Evolutionary conservation across 2,329 filamentous ascomycete species (phyloP), one percentile per base, ranked within the genome.

Genomic region (Cladophialophora carrionii): DNA sequence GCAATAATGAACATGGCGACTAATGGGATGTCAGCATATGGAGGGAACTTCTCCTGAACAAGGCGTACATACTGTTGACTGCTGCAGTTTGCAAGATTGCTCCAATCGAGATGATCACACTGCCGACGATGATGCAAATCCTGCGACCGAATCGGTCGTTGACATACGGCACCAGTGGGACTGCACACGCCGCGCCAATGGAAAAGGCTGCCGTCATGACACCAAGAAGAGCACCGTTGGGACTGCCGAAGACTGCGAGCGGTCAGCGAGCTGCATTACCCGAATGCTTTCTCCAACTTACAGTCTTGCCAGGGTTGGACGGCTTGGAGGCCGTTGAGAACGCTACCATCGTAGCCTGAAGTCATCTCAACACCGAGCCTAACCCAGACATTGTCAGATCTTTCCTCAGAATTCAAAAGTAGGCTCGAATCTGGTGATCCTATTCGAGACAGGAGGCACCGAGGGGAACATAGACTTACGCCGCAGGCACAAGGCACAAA

Each of bases 291-390:
- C 63, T n/a, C 56, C 62, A 78, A 78, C 84, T 7, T 83, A 69
- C 75, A 69, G 4, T 66, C 61, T 52, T 64, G 24, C 67, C 67
- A 69, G 7, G 61, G 61, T 20, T 65, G 58, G 8, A 67, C 61
- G 9, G 67, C 64, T 51, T 67, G 64, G 7, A 69, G 61, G 8
- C 67, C 64, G 17, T 70, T 70, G 24, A 69, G 53, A 12, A 68
- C 65, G 52, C 61, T 68, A 7, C 68, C 68, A 59, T 70, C 68
- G 59, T 69, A 70, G 5, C 68, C 68, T 29, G 61, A 85, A 0
- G 84, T 87, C 72, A 85, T 85, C 75, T 88, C 86, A 63, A 88
- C 85, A 55, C 85, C 85, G 76, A 87, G 84, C 72, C 48, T 60
- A n/a, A n/a, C 26, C 22, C 10, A n/a, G 3, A 17, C 14, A 4